Conservation (phyloP, 192 early-diverging fungal species). For the Coemansia sp. region DNA sequence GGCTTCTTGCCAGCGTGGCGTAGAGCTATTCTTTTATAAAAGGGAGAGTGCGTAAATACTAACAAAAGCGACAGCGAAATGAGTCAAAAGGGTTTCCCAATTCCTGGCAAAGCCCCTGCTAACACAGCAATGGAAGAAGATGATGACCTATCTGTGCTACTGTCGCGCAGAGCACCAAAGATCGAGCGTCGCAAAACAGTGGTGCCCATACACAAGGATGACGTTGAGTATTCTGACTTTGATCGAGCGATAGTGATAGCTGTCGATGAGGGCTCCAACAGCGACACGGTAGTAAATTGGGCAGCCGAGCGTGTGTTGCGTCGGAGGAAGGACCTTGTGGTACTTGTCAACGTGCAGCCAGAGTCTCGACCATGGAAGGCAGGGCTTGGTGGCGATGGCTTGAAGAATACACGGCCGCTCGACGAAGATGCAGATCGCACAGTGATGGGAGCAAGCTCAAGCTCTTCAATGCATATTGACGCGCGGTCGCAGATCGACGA, state of each 20-base stretch:
- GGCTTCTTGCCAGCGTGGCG: not conserved
- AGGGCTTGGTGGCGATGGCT: not conserved
- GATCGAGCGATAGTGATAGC: slow-evolving; percentile 49
- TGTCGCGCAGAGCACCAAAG: slow-evolving; percentile 49
- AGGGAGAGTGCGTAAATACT: not conserved
- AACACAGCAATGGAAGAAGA: slow-evolving; percentile 43
- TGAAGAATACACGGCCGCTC: slow-evolving; percentile 4
- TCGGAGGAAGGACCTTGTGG: slow-evolving; percentile 49
- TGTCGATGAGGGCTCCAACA: slow-evolving; percentile 49
- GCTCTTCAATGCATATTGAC: not conserved
- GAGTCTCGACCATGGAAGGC: slow-evolving; percentile 48
- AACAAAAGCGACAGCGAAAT: not conserved
- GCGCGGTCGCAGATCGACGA: slow-evolving; percentile 31
- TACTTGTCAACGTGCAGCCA: slow-evolving; percentile 51
- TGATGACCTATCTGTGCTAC: slow-evolving; percentile 47
- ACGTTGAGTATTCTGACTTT: slow-evolving; percentile 54
- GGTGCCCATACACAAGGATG: slow-evolving; percentile 51
- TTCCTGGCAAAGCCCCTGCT: slow-evolving; percentile 33
- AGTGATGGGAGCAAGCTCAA: not conserved
- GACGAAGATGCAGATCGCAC: slow-evolving; percentile 2
- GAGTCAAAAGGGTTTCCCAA: slow-evolving; percentile 27
- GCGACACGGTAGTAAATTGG: slow-evolving; percentile 40
- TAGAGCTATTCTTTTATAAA: not conserved
- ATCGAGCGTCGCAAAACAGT: slow-evolving; percentile 53
- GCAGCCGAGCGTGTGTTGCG: slow-evolving; percentile 48